Percentiles rank a stretch among this genome's conserved stretches.
phyloP scores from a whole-genome alignment of 805 yeast species.

The Clavispora vitiphila region DNA sequence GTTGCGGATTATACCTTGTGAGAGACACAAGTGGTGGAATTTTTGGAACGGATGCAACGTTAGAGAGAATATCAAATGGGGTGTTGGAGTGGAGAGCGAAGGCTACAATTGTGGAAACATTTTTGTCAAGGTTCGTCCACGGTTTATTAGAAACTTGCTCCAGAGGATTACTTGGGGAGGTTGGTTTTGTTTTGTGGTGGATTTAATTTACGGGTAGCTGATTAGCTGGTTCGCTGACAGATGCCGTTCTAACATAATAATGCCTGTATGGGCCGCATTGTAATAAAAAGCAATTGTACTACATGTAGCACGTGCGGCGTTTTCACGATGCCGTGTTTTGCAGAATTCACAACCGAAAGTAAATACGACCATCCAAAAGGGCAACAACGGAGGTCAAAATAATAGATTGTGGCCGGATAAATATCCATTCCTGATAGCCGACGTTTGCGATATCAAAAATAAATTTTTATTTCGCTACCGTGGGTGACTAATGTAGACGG shows the following conservation, averaged over 20 bases:
- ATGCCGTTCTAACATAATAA: background rate
- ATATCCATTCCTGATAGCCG: too few relatives aligned
- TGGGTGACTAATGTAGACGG: too few relatives aligned
- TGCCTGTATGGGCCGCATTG: background rate
- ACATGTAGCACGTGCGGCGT: background rate
- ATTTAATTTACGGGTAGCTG: conserved; percentile 41
- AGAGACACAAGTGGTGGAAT: conserved; percentile 90
- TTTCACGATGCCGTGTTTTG: background rate
- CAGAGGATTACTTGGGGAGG: conserved; percentile 59
- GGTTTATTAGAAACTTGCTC: conserved; percentile 43
- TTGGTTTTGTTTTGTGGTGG: conserved; percentile 50
- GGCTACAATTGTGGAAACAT: conserved; percentile 76
- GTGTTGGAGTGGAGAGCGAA: conserved; percentile 85
- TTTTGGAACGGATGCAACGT: conserved; percentile 78
- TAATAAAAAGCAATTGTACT: background rate
- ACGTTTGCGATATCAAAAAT: too few relatives aligned
- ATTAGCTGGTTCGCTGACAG: conserved; percentile 10
- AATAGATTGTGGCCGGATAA: too few relatives aligned
- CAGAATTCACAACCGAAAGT: too few relatives aligned
- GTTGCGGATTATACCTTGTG: conserved; percentile 67
- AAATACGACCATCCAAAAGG: too few relatives aligned
- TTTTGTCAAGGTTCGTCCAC: conserved; percentile 50
- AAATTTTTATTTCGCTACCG: too few relatives aligned
- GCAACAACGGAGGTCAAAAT: too few relatives aligned
- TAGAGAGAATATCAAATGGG: conserved; percentile 67